Conservation (phyloP, 257 asterid genomes). For the Scutellaria baicalensis region DNA sequence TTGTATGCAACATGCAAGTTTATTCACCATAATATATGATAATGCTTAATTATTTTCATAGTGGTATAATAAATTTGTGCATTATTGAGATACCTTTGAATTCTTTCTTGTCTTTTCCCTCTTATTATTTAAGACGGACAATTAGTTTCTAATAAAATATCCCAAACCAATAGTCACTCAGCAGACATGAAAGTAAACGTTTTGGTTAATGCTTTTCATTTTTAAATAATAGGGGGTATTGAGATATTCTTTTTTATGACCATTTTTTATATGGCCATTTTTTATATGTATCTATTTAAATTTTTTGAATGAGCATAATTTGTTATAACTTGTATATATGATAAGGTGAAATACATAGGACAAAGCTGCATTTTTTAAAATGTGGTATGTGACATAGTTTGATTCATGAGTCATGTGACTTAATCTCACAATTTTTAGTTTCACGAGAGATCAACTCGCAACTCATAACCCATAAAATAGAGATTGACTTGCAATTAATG, state of each 20-base stretch:
- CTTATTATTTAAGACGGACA: neutral
- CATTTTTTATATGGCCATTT: too few species aligned
- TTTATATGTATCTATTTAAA: too few species aligned
- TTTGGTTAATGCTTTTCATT: neutral
- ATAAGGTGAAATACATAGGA: too few species aligned
- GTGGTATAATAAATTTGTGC: neutral
- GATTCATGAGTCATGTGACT: too few species aligned
- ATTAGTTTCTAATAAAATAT: neutral
- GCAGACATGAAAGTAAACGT: neutral
- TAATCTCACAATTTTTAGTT: too few species aligned
- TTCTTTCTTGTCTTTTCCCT: constrained; percentile 14
- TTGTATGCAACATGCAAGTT: neutral
- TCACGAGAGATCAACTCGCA: too few species aligned
- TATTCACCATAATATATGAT: neutral
- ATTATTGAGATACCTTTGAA: constrained; percentile 25
- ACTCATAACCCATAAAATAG: too few species aligned
- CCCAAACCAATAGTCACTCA: neutral
- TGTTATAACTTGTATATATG: too few species aligned
- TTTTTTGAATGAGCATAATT: too few species aligned
- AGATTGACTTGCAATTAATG: too few species aligned
- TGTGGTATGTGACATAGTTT: too few species aligned
- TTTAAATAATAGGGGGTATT: neutral
- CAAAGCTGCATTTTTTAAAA: too few species aligned
- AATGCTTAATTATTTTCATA: neutral
- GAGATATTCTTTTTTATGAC: neutral